Percentiles rank a stretch among this genome's conserved stretches.
Conservation (phyloP, 75 land plant species). For the Picea glauca region DNA sequence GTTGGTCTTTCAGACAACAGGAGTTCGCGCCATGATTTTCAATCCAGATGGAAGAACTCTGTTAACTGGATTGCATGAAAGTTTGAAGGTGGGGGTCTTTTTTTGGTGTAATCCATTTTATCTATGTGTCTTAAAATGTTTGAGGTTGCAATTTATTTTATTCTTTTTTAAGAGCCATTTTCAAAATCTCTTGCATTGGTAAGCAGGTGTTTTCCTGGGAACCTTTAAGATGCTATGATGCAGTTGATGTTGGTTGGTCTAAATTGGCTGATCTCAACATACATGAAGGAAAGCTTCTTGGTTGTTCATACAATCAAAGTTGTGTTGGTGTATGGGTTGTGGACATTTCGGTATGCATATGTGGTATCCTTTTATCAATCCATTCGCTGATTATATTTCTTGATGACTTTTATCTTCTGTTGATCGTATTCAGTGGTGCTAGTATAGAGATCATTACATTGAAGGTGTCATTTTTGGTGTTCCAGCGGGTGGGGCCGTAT, state of each 20-base stretch:
- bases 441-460: neutral
- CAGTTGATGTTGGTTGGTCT: slow-evolving; percentile 93
- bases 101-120: neutral
- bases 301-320: slow-evolving; percentile 82
- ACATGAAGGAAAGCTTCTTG: slow-evolving; percentile 85
- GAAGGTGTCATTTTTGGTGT: neutral
- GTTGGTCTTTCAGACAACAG: slow-evolving; percentile 43
- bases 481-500: slow-evolving; percentile 78
- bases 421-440: slow-evolving; percentile 2
- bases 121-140: neutral
- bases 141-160: neutral
- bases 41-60: slow-evolving; percentile 92
- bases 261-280: slow-evolving; percentile 75
- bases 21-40: slow-evolving; percentile 72
- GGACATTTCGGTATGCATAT: slow-evolving; percentile 58
- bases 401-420: neutral
- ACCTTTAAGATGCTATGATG: slow-evolving; percentile 82
- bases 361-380: neutral
- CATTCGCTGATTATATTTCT: neutral
- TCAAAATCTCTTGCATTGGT: slow-evolving; percentile 1
- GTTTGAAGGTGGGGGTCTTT: slow-evolving; percentile 57
- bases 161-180: neutral
- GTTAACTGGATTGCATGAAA: slow-evolving; percentile 72
- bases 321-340: slow-evolving; percentile 94
- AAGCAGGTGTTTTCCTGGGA: slow-evolving; percentile 90